These are phyloP conservation scores for Solanum habrochaites DNA, from an alignment of 257 asterid genomes.

Conservation along the genomic window DNA sequence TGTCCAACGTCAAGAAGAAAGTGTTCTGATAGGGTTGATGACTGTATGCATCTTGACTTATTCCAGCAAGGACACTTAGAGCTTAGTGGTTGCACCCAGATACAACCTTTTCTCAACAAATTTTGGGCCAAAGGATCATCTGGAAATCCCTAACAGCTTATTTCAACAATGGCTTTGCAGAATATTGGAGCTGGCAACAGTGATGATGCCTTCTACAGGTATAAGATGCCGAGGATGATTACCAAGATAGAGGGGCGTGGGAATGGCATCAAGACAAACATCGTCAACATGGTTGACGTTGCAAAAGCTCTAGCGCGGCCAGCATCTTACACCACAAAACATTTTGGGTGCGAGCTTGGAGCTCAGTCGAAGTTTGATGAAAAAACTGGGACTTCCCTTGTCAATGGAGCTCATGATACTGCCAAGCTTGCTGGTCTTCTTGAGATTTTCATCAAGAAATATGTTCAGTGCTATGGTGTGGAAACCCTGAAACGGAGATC, in stretches of 20 bases:
- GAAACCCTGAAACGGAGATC: constrained; percentile 33
- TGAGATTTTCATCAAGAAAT: constrained; percentile 28
- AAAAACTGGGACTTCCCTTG: constrained; percentile 31
- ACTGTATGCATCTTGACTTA: constrained; percentile 27
- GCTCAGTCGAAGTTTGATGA: constrained; percentile 41
- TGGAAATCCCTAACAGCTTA: not conserved
- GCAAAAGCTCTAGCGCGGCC: constrained; percentile 38
- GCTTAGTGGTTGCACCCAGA: constrained; percentile 11
- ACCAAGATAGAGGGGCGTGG: constrained; percentile 38
- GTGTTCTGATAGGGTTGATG: constrained; percentile 6
- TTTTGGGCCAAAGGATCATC: constrained; percentile 6
- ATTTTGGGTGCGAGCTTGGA: constrained; percentile 34
- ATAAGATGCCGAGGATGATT: constrained; percentile 39
- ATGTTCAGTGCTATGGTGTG: constrained; percentile 34
- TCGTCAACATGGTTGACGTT: constrained; percentile 33
- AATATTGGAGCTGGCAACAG: constrained; percentile 35
- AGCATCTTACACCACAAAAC: constrained; percentile 25
- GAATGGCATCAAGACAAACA: constrained; percentile 33
- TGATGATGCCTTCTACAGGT: constrained; percentile 41
- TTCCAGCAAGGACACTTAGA: not conserved
- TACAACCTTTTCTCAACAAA: constrained; percentile 1
- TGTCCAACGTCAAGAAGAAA: constrained; percentile 24
- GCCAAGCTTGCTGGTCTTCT: constrained; percentile 32
- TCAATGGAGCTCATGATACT: constrained; percentile 35
- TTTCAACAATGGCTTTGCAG: constrained; percentile 20